These are phyloP conservation scores for Lonicera japonica DNA, from an alignment of 129 eudicot genomes.

Conservation along the genomic window DNA sequence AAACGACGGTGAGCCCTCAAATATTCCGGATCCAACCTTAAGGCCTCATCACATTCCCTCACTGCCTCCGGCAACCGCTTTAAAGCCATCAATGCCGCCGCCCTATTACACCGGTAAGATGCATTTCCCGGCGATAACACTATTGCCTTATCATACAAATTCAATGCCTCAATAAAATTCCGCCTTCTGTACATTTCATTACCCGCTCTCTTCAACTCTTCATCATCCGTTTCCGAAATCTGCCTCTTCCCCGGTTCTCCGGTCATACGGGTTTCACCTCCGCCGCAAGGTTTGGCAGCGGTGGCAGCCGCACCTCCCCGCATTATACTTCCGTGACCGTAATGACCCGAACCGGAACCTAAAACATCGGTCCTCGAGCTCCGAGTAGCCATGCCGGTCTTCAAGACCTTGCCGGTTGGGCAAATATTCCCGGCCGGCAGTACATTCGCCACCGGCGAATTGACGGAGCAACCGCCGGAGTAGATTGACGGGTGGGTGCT, in stretches of 20 bases:
- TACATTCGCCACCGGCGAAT: constrained; percentile 53
- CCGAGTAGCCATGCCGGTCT: constrained; percentile 50
- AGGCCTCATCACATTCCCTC: constrained; percentile 76
- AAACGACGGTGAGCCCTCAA: constrained; percentile 72
- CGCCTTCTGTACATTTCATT: constrained; percentile 62
- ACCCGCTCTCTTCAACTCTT: constrained; percentile 61
- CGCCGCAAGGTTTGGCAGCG: constrained; percentile 19
- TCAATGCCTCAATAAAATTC: constrained; percentile 54
- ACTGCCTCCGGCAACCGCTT: constrained; percentile 64
- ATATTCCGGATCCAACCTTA: constrained; percentile 64
- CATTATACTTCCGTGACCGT: constrained; percentile 94
- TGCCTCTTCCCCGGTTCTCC: constrained; percentile 2
- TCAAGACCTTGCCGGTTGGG: constrained; percentile 68
- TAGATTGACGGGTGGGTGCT: background rate
- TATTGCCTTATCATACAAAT: constrained; percentile 61
- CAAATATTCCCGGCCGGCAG: constrained; percentile 80
- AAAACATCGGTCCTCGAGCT: constrained; percentile 52
- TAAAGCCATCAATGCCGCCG: constrained; percentile 75
- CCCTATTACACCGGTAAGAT: constrained; percentile 64
- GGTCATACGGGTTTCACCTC: background rate
- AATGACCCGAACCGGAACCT: constrained; percentile 57
- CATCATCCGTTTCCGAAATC: constrained; percentile 36
- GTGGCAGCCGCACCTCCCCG: constrained; percentile 35
- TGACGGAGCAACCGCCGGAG: constrained; percentile 35
- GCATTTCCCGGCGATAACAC: constrained; percentile 64